Evolutionary conservation across 495 filamentous ascomycete species (phyloP).

Genomic region (Lepraria neglecta): DNA sequence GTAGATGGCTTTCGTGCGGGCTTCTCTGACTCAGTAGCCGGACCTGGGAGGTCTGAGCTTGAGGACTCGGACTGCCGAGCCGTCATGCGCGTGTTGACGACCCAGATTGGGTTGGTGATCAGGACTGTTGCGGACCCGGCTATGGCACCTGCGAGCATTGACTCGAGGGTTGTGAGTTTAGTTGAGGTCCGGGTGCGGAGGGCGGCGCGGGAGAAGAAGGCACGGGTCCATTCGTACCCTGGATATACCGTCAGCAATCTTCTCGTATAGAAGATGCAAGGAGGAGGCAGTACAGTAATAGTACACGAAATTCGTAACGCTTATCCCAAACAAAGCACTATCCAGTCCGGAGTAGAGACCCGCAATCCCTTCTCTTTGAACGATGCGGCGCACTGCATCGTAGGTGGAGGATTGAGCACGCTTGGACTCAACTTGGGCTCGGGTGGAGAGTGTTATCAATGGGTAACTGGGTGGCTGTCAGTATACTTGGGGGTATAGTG

Average conservation of each 20-base stretch:
- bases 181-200: slow-evolving; percentile 63
- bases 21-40: slow-evolving; percentile 25
- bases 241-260: background rate
- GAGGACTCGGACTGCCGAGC: slow-evolving; percentile 61
- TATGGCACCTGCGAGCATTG: slow-evolving; percentile 91
- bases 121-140: slow-evolving; percentile 91
- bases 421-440: slow-evolving; percentile 95
- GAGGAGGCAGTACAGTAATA: slow-evolving; percentile 75
- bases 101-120: slow-evolving; percentile 97
- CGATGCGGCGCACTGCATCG: slow-evolving; percentile 75
- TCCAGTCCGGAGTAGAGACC: slow-evolving; percentile 87
- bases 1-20: slow-evolving; percentile 57
- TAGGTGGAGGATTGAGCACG: slow-evolving; percentile 76
- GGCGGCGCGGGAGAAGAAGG: slow-evolving; percentile 80
- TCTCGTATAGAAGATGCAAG: background rate
- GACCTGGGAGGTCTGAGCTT: slow-evolving; percentile 47
- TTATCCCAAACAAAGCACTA: slow-evolving; percentile 92
- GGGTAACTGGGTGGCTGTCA: slow-evolving; percentile 61
- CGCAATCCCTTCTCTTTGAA: slow-evolving; percentile 79
- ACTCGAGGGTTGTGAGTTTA: slow-evolving; percentile 82
- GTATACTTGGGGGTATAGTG: background rate
- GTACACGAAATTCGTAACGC: slow-evolving; percentile 98
- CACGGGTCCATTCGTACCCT: slow-evolving; percentile 93
- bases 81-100: slow-evolving; percentile 97
- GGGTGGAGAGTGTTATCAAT: slow-evolving; percentile 93